phyloP scores from a whole-genome alignment of 2,329 filamentous ascomycete species.

The Dryadomyces quercivorus region DNA sequence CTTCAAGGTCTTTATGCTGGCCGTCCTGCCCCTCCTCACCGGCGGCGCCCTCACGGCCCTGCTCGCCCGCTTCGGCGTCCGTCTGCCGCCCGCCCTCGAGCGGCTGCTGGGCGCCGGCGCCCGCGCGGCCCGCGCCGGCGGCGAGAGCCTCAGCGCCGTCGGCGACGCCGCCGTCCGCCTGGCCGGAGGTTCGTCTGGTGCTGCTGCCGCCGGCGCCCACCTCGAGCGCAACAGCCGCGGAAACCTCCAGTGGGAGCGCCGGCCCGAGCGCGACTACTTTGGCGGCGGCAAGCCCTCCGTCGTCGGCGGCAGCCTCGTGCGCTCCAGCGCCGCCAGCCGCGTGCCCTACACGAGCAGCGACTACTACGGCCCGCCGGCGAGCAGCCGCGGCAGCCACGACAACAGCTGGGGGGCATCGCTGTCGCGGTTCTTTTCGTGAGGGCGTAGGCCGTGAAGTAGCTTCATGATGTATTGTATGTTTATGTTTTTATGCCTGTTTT shows the following conservation, averaged over 20 bases:
- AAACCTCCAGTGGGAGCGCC: slow-evolving; percentile 26
- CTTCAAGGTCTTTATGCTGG: slow-evolving; percentile 73
- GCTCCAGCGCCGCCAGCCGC: slow-evolving; percentile 1
- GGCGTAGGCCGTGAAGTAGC: too few relatives aligned
- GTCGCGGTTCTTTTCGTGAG: slow-evolving; percentile 7
- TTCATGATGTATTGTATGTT: neutral
- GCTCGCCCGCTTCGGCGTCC: slow-evolving; percentile 66
- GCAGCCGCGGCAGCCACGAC: neutral
- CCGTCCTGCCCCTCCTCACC: slow-evolving; percentile 77
- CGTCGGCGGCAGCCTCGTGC: slow-evolving; percentile 13
- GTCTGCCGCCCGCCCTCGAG: slow-evolving; percentile 54
- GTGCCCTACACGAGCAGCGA: neutral
- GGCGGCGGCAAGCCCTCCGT: slow-evolving; percentile 13
- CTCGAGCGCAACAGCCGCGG: slow-evolving; percentile 23
- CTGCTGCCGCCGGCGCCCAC: slow-evolving; percentile 14
- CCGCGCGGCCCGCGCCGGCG: slow-evolving; percentile 33
- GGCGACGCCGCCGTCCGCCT: slow-evolving; percentile 43
- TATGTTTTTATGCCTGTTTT: neutral
- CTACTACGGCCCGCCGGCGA: neutral
- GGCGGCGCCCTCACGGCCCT: slow-evolving; percentile 71
- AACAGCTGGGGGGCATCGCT: neutral
- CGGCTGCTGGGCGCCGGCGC: slow-evolving; percentile 43
- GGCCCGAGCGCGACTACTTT: slow-evolving; percentile 22
- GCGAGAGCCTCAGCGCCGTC: slow-evolving; percentile 36
- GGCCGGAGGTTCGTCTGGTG: slow-evolving; percentile 22